Evolutionary conservation across 371 early-diverging fungal species (phyloP).

Genomic region (Haplosporangium sp.): DNA sequence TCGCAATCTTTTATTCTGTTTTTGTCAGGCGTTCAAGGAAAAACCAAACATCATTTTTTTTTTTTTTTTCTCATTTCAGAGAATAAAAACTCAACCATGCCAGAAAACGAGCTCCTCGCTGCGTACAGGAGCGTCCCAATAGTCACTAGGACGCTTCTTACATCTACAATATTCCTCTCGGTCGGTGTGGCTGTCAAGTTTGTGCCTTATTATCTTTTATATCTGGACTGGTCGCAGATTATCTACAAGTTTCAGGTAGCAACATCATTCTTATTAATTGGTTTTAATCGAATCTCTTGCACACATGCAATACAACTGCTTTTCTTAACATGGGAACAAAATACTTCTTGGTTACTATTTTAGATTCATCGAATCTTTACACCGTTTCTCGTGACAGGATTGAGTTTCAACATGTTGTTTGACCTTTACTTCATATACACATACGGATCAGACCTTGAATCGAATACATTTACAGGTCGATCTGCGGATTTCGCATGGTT

Average conservation of each 20-base stretch:
- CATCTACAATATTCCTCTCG: conserved; percentile 65
- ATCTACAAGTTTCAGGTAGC: conserved; percentile 58
- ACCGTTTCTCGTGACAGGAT: conserved; percentile 67
- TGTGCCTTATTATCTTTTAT: conserved; percentile 54
- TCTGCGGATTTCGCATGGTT: conserved; percentile 89
- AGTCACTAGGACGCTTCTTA: conserved; percentile 71
- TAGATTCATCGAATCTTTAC: conserved; percentile 86
- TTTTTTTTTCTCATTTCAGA: too few relatives aligned
- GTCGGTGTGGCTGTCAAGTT: conserved; percentile 61
- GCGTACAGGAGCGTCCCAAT: conserved; percentile 74
- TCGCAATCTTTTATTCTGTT: too few relatives aligned
- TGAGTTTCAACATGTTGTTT: conserved; percentile 73
- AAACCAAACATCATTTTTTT: too few relatives aligned
- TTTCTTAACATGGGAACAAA: too few relatives aligned
- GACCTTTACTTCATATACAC: conserved; percentile 80
- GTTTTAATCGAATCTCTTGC: too few relatives aligned
- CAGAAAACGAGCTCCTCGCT: conserved; percentile 60
- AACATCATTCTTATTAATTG: conserved; percentile 29
- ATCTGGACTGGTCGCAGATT: conserved; percentile 60
- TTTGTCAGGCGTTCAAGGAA: too few relatives aligned
- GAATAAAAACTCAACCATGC: conserved; percentile 17
- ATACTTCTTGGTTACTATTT: neutral
- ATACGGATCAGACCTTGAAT: conserved; percentile 80
- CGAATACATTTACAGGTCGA: conserved; percentile 72
- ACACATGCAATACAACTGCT: too few relatives aligned